Percentiles rank a stretch among this genome's conserved stretches.
These are phyloP conservation scores for Apiotrichum porosum DNA, from an alignment of 1,284 basidiomycete species.

Conservation along the genomic window DNA sequence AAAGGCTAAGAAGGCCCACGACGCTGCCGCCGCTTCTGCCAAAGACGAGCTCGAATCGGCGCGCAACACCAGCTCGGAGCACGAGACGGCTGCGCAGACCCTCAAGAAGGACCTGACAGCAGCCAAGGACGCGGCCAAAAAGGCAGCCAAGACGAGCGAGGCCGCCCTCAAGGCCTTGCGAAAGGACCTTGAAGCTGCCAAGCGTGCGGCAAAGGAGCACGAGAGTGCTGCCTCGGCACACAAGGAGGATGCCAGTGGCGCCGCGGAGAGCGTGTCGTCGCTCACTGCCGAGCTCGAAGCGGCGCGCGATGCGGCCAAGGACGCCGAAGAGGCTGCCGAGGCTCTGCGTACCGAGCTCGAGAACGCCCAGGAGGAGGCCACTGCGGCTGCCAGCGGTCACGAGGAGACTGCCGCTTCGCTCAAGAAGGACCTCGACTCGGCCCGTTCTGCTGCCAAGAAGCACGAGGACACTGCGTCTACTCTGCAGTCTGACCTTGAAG, in stretches of 20 bases:
- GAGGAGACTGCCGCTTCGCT: background rate
- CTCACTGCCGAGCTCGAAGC: constrained; percentile 5
- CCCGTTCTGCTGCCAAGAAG: constrained; percentile 1
- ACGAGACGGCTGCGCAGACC: background rate
- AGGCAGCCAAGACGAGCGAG: constrained; percentile 2
- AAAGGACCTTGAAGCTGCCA: constrained; percentile 2
- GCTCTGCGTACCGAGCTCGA: constrained; percentile 1
- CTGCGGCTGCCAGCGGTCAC: constrained; percentile 3
- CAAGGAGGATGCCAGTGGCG: background rate
- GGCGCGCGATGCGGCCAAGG: background rate
- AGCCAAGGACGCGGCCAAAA: constrained; percentile 5
- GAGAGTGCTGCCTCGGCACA: constrained; percentile 2
- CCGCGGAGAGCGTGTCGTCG: background rate
- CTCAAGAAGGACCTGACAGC: constrained; percentile 10
- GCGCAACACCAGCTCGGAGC: background rate
- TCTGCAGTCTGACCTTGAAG: constrained; percentile 8
- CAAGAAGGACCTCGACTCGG: background rate
- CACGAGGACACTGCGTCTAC: background rate
- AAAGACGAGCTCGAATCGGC: constrained; percentile 5
- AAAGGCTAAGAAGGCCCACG: background rate
- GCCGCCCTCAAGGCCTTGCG: constrained; percentile 4
- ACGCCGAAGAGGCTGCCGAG: constrained; percentile 8
- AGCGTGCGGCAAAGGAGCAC: constrained; percentile 1
- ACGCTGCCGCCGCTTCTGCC: background rate
- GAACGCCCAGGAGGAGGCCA: constrained; percentile 1